phyloP scores from a whole-genome alignment of 768 basidiomycete genomes.

The Candolleomyces efflorescens region DNA sequence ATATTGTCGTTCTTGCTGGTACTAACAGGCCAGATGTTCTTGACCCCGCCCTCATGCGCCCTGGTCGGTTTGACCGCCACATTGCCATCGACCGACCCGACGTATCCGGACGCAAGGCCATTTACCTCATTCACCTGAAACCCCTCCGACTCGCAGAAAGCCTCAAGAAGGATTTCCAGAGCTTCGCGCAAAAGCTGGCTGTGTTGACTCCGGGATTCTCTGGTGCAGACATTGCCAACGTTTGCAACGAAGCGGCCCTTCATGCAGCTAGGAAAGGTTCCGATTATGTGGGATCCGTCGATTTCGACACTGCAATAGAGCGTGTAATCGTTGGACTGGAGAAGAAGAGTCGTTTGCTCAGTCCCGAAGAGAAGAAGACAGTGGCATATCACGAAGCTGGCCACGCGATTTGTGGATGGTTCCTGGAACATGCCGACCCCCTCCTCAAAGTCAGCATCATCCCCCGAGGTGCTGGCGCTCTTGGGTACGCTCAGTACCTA shows the following conservation, averaged over 20 bases:
- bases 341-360: conserved; percentile 90
- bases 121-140: conserved; percentile 87
- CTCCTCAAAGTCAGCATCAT: conserved; percentile 98
- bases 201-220: conserved; percentile 98
- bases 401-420: conserved; percentile 98
- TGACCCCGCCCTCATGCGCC: conserved; percentile 92
- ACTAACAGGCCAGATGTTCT: conserved; percentile 97
- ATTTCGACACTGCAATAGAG: conserved; percentile 98
- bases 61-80: conserved; percentile 96
- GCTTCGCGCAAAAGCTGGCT: conserved; percentile 87
- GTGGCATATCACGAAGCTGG: conserved; percentile 99
- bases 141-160: conserved; percentile 68
- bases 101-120: conserved; percentile 88
- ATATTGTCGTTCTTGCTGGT: conserved; percentile 93
- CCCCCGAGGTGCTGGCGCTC: conserved; percentile 89
- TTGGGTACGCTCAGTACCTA: conserved; percentile 97
- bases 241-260: conserved; percentile 96
- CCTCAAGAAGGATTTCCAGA: conserved; percentile 44
- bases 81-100: conserved; percentile 95
- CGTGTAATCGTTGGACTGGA: conserved; percentile 96
- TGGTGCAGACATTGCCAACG: conserved; percentile 98
- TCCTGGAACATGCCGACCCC: conserved; percentile 95
- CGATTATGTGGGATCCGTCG: conserved; percentile 72
- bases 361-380: conserved; percentile 95
- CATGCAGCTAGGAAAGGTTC: conserved; percentile 86